phyloP scores from a whole-genome alignment of 1,139 yeast species.

The Wickerhamomyces sp. region DNA sequence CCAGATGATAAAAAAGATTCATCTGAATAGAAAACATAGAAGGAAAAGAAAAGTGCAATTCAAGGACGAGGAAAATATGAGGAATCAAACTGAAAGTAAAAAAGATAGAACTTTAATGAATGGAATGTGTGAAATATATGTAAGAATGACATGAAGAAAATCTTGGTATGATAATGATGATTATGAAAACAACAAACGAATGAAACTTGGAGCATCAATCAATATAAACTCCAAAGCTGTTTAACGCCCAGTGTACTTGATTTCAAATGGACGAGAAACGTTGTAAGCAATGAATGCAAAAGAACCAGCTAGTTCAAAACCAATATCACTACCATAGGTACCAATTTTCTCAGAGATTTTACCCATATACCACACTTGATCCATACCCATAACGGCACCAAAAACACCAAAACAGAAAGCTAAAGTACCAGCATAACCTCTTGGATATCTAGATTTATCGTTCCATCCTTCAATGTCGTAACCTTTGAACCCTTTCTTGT shows the following conservation, averaged over 20 bases:
- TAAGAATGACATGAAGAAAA: not conserved
- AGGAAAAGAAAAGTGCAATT: too few relatives aligned
- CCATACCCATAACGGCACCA: slow-evolving; percentile 81
- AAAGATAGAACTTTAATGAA: too few relatives aligned
- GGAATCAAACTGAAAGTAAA: too few relatives aligned
- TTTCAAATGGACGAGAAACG: slow-evolving; percentile 58
- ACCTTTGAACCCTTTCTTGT: slow-evolving; percentile 52
- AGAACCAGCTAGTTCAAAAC: slow-evolving; percentile 68
- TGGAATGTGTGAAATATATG: too few relatives aligned
- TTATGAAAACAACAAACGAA: not conserved
- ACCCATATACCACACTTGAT: slow-evolving; percentile 76
- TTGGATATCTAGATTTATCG: slow-evolving; percentile 51
- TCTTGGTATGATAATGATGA: not conserved
- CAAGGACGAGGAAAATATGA: too few relatives aligned
- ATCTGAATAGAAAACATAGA: too few relatives aligned
- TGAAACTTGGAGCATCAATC: not conserved
- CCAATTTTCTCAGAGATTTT: slow-evolving; percentile 40
- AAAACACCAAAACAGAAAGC: slow-evolving; percentile 79
- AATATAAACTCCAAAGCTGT: not conserved
- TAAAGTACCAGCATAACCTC: slow-evolving; percentile 68
- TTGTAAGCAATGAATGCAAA: slow-evolving; percentile 65
- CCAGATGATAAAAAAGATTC: too few relatives aligned
- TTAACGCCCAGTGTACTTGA: slow-evolving; percentile 48
- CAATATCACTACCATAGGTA: slow-evolving; percentile 68
- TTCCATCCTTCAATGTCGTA: slow-evolving; percentile 61